These are phyloP conservation scores for Globisporangium mamillatum DNA, from an alignment of 352 stramenopile genomes.

Conservation along the genomic window DNA sequence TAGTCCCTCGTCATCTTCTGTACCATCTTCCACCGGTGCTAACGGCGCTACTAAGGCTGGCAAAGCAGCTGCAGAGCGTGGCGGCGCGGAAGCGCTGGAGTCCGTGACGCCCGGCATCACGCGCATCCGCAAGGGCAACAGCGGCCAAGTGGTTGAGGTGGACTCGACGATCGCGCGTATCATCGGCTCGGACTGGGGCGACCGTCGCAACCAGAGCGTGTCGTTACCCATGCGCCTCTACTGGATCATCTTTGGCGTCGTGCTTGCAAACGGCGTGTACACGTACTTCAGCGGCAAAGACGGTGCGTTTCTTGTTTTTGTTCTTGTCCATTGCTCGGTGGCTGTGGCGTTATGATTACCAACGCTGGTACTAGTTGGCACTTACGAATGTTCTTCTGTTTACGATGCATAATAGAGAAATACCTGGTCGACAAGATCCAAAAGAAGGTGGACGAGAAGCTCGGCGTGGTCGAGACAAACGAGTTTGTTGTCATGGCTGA, in stretches of 20 bases:
- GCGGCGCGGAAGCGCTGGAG: constrained; percentile 9
- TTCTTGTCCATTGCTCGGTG: neutral
- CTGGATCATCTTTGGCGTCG: constrained; percentile 57
- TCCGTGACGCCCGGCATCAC: constrained; percentile 28
- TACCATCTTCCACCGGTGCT: neutral
- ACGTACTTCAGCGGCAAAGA: constrained; percentile 55
- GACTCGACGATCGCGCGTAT: constrained; percentile 62
- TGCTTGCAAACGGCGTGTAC: constrained; percentile 60
- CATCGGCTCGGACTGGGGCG: constrained; percentile 74
- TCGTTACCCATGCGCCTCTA: constrained; percentile 72
- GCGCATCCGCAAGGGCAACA: constrained; percentile 33
- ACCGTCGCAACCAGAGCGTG: constrained; percentile 61
- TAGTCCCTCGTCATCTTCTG: neutral
- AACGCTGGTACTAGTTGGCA: neutral
- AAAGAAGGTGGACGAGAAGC: constrained; percentile 54
- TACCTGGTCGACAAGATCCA: constrained; percentile 53
- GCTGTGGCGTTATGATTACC: neutral
- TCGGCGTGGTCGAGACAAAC: constrained; percentile 40
- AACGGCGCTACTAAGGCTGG: neutral
- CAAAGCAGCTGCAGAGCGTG: neutral
- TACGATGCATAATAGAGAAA: constrained; percentile 24
- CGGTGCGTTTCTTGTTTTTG: constrained; percentile 16
- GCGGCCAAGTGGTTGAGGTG: constrained; percentile 39
- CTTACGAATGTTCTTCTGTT: neutral
- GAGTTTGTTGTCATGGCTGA: constrained; percentile 40